These are phyloP conservation scores for Mycosphaerella sp. DNA, from an alignment of 2,329 filamentous ascomycete species.

Conservation along the genomic window DNA sequence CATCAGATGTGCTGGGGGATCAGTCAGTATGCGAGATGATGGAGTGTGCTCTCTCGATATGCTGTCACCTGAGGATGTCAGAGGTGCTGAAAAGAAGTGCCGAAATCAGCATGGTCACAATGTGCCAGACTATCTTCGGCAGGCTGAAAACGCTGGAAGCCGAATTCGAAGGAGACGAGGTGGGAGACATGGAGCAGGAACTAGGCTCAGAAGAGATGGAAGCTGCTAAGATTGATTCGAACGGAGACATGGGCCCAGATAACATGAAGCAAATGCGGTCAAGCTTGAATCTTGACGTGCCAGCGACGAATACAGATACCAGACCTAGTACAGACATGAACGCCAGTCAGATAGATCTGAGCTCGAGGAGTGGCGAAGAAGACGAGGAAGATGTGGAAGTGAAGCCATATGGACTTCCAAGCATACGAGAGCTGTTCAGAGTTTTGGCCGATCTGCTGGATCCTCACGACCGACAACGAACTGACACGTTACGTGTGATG, in stretches of 20 bases:
- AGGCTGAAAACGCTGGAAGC: conserved; percentile 81
- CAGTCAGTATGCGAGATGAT: conserved; percentile 99
- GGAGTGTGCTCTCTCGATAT: conserved; percentile 95
- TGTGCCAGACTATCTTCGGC: conserved; percentile 98
- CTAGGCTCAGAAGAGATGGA: conserved; percentile 61
- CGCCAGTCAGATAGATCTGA: conserved; percentile 41
- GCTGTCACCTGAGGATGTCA: conserved; percentile 85
- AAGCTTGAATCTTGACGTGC: conserved; percentile 55
- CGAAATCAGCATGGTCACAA: conserved; percentile 95
- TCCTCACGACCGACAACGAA: conserved; percentile 86
- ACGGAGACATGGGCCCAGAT: conserved; percentile 41
- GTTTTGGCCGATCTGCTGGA: conserved; percentile 91
- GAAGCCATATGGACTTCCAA: conserved; percentile 86
- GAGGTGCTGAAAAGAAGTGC: conserved; percentile 85
- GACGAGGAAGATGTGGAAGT: conserved; percentile 52
- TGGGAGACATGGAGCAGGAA: conserved; percentile 59
- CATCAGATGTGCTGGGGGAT: conserved; percentile 88
- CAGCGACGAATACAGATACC: conserved; percentile 32
- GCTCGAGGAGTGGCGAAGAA: conserved; percentile 26
- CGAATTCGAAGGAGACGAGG: conserved; percentile 52
- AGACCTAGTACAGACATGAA: conserved; percentile 35
- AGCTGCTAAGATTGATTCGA: conserved; percentile 64
- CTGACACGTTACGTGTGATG: conserved; percentile 95
- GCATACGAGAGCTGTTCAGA: conserved; percentile 87
- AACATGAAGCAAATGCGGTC: conserved; percentile 40